A percentile compares a stretch with the other conserved stretches of the same genome.
phyloP scores from a whole-genome alignment of 345 rosid species.

The Eucalyptus viminalis region DNA sequence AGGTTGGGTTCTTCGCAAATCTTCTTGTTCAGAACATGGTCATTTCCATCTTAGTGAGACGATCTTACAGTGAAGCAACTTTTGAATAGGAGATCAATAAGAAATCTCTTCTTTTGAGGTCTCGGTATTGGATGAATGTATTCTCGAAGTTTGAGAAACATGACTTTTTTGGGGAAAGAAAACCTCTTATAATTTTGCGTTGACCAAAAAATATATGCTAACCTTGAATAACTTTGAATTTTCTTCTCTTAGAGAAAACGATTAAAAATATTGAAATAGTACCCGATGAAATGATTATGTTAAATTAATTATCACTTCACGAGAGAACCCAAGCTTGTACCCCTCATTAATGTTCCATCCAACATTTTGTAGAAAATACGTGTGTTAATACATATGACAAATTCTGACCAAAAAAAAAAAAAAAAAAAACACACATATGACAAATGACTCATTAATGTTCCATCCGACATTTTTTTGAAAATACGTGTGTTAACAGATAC shows the following conservation, averaged over 20 bases:
- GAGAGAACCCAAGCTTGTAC: neutral
- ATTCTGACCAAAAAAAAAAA: no score
- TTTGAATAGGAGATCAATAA: neutral
- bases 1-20: neutral
- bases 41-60: neutral
- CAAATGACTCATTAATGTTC: no score
- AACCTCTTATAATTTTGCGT: neutral
- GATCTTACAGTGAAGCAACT: neutral
- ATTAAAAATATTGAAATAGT: neutral
- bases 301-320: neutral
- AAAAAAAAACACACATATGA: no score
- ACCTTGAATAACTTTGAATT: neutral
- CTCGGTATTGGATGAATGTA: neutral
- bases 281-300: neutral
- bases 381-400: no score
- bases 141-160: neutral
- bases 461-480: no score
- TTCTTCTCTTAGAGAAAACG: neutral
- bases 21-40: neutral
- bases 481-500: no score
- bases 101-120: neutral
- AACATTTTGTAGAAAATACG: no score
- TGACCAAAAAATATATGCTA: neutral
- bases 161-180: neutral
- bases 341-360: neutral